phyloP scores from a whole-genome alignment of 202 grass and related monocot species.

The Schoenoplectus triqueter region DNA sequence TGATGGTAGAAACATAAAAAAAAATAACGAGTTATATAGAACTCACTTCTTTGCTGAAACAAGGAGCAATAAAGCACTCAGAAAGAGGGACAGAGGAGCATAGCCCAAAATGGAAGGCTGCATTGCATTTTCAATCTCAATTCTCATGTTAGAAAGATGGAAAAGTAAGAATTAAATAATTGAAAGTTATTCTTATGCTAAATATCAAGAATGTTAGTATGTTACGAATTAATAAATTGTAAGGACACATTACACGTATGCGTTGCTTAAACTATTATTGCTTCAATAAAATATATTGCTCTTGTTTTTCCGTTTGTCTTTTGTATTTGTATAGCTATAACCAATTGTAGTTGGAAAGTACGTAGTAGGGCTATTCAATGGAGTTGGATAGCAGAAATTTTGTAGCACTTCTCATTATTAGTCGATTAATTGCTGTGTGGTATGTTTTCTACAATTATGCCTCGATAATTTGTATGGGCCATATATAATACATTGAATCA shows the following conservation, averaged over 20 bases:
- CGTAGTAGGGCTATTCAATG: background rate
- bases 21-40: background rate
- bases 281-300: background rate
- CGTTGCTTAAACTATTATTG: background rate
- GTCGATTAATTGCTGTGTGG: background rate
- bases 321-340: slow-evolving; percentile 3
- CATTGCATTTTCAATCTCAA: background rate
- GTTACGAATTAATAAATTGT: background rate
- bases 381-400: slow-evolving; percentile 11
- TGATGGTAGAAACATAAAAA: background rate
- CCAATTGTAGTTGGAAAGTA: background rate
- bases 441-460: background rate
- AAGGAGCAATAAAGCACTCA: background rate
- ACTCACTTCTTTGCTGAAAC: slow-evolving; percentile 13
- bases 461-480: background rate
- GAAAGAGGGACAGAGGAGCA: slow-evolving; percentile 8
- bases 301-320: background rate
- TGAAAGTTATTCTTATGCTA: background rate
- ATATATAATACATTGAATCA: background rate
- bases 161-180: background rate
- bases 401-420: background rate
- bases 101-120: background rate
- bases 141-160: background rate
- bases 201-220: slow-evolving; percentile 2
- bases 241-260: background rate